phyloP scores from a whole-genome alignment of 2,329 filamentous ascomycete genomes.

The Parastagonospora nodorum region DNA sequence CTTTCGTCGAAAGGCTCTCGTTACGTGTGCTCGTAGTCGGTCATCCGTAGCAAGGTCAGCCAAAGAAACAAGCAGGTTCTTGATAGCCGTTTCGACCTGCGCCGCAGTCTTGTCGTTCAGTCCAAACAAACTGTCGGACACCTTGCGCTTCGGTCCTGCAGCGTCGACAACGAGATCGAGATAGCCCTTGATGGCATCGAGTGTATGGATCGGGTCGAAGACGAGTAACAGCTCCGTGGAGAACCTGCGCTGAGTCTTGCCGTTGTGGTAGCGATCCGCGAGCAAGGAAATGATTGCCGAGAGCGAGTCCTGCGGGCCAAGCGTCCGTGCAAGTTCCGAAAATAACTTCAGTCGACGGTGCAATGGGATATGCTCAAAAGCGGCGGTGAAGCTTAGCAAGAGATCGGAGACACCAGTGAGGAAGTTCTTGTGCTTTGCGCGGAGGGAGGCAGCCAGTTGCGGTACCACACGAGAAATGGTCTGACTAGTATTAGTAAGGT shows the following conservation, averaged over 20 bases:
- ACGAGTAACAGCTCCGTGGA: conserved; percentile 73
- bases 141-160: conserved; percentile 72
- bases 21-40: conserved; percentile 36
- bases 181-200: conserved; percentile 74
- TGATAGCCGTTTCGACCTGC: conserved; percentile 44
- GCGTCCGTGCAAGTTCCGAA: conserved; percentile 79
- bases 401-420: conserved; percentile 85
- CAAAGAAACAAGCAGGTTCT: conserved; percentile 47
- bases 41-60: conserved; percentile 44
- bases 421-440: conserved; percentile 75
- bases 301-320: conserved; percentile 85
- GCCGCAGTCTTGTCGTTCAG: conserved; percentile 55
- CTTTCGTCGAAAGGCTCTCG: conserved; percentile 35
- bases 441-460: conserved; percentile 82
- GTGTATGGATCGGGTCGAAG: conserved; percentile 75
- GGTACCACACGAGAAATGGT: conserved; percentile 95
- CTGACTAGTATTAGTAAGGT: conserved; percentile 43
- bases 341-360: conserved; percentile 85
- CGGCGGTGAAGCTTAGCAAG: conserved; percentile 92
- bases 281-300: conserved; percentile 89
- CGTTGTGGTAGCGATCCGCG: conserved; percentile 84
- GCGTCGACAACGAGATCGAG: conserved; percentile 76
- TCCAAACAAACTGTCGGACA: conserved; percentile 75
- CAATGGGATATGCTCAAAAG: conserved; percentile 92
- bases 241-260: conserved; percentile 75